Evolutionary conservation across 176 grass and related monocot species (phyloP), one percentile per base, ranked within the genome.

Genomic region (Eremochloa ophiuroides): DNA sequence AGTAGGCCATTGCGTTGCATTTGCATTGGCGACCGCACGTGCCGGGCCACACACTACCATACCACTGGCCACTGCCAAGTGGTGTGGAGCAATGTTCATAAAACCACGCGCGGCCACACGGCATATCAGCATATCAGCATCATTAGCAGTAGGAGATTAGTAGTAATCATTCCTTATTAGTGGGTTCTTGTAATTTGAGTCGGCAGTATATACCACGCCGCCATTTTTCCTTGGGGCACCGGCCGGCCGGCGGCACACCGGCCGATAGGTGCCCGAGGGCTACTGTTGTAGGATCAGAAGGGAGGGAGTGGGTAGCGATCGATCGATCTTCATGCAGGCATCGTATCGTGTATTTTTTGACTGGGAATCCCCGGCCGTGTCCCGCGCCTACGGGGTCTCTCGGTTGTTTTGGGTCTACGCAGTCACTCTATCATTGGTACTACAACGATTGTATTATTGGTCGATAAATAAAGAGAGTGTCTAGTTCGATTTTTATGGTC

Each of bases 291-390:
- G 69, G 6, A 73, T 50, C 16, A 56, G 51, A 14, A 46, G 14
- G 14, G 14, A 37, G 43, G 12, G 18, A 2, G 38, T 9, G 50
- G 26, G 2, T 22, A 65, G 68, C 59, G 38, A 53, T 56, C 74
- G 86, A 75, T 72, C 37, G 27, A 78, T 77, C 10, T 62, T 3
- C 26, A 14, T n/a, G 25, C 41, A 48, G 44, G 42, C 69, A 72
- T 72, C 69, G 42, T 42, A 72, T 72, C 60, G 83, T 68, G 88
- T 90, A 67, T 85, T 85, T 79, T 85, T 90, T 90, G 6, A 79
- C 74, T 18, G 48, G 74, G 23, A 42, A 33, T 31, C 40, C 27
- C 14, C 51, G 51, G 17, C 1, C 50, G 50, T 33, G 27, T 22
- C 44, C 44, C 46, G 18, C 16, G 15, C n/a, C n/a, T n/a, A n/a